phyloP scores from a whole-genome alignment of 192 early-diverging fungal genomes.

The Coemansia sp. region DNA sequence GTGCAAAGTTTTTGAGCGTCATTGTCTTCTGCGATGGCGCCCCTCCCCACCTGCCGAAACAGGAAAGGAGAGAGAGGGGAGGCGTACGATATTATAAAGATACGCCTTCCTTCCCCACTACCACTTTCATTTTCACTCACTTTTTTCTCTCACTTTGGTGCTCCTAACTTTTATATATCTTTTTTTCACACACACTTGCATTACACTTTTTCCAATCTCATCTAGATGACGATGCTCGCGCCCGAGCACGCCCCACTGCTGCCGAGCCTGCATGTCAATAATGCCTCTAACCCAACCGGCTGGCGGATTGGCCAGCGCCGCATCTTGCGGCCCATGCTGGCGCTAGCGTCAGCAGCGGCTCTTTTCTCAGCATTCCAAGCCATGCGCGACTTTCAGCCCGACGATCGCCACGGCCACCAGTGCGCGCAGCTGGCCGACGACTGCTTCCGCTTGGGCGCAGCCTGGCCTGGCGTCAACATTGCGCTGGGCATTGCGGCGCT shows the following conservation, averaged over 20 bases:
- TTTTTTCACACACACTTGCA: neutral
- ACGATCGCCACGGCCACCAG: conserved; percentile 5
- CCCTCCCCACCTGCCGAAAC: neutral
- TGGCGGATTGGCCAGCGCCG: conserved; percentile 3
- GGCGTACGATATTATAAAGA: conserved; percentile 2
- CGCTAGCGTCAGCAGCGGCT: neutral
- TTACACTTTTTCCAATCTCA: neutral
- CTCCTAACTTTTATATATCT: neutral
- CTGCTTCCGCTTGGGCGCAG: conserved; percentile 17
- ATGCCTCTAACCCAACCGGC: neutral
- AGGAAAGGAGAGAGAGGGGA: conserved; percentile 2
- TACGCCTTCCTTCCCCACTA: neutral
- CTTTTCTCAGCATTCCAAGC: neutral
- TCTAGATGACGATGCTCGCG: neutral
- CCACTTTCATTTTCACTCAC: neutral
- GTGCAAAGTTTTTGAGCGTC: neutral
- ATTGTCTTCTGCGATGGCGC: conserved; percentile 5
- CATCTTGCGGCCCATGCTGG: neutral
- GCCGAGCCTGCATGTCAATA: neutral
- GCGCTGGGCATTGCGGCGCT: neutral
- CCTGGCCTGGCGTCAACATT: conserved; percentile 7
- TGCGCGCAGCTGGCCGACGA: conserved; percentile 1
- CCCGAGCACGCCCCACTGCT: neutral
- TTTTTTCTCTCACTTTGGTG: neutral
- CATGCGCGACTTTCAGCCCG: neutral